Base-by-base conservation (phyloP, 2,329 filamentous ascomycete genomes). In the Didymella segeticola region DNA sequence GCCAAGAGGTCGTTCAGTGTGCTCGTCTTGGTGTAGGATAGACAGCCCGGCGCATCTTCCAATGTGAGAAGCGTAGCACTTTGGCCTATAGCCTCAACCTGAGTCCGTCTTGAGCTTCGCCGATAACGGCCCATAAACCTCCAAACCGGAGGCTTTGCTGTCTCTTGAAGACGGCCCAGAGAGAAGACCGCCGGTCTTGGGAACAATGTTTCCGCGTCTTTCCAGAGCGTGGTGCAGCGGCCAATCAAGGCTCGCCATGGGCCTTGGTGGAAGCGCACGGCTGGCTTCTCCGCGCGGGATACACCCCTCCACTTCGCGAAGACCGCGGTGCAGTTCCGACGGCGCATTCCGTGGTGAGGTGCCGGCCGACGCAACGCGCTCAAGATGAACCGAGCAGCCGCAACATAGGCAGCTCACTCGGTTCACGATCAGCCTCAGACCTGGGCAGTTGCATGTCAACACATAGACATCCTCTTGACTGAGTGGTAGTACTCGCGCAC, bases 311-410 rank as follows among this genome's bases (percentile, higher is more conserved):
- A 27, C 50, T 31, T 47, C 52, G 52, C 45, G n/a, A 27, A 37
- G 6, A n/a, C 10, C 20, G 36, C 37, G 20, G 34, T 25, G 37
- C 43, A 45, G 30, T 37, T 33, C 33, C 45, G 33, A 9, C 19
- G 22, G n/a, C 19, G 20, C n/a, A n/a, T 49, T 49, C 51, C 51
- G 51, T 31, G 25, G 6, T 34, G 11, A 45, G 39, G 15, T 49
- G 51, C 51, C 34, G 51, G 51, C 51, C 51, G 51, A 49, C 29
- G 45, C 46, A 45, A 49, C 31, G 51, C 51, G 33, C 45, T 48
- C 45, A 45, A 48, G 51, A 54, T 49, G 45, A 54, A 49, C 51
- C 51, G 51, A 54, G 34, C 12, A 54, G 51, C 51, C 51, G 51
- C 29, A 46, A 17, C 26, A 29, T 26, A 20, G 23, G 10, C 15